Percentiles rank a stretch among this genome's conserved stretches.
Evolutionary conservation across 768 basidiomycete species (phyloP).

Genomic region (Favolaschia claudopus): DNA sequence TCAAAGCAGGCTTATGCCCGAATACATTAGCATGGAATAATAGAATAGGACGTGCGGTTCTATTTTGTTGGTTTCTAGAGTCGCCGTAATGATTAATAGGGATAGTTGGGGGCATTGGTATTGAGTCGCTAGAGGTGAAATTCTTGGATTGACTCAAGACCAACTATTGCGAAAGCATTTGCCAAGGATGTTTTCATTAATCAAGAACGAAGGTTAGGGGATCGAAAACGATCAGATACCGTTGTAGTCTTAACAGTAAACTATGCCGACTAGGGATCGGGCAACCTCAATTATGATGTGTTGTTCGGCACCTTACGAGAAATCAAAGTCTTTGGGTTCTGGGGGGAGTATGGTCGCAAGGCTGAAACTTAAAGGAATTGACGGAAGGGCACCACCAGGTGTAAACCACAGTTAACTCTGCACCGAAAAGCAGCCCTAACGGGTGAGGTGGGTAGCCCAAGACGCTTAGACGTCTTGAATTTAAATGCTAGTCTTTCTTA

Average conservation of each 20-base stretch:
- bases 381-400: slow-evolving; percentile 66
- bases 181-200: slow-evolving; percentile 87
- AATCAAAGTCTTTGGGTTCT: slow-evolving; percentile 92
- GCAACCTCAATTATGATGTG: slow-evolving; percentile 61
- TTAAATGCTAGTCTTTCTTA: background rate
- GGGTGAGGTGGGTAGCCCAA: background rate
- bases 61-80: slow-evolving; percentile 86
- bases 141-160: slow-evolving; percentile 86
- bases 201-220: slow-evolving; percentile 88
- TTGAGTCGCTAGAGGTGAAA: slow-evolving; percentile 86
- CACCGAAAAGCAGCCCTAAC: slow-evolving; percentile 7
- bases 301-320: slow-evolving; percentile 83
- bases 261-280: slow-evolving; percentile 14
- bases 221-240: slow-evolving; percentile 87
- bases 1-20: slow-evolving; percentile 80
- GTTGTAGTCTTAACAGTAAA: slow-evolving; percentile 83
- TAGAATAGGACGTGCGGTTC: slow-evolving; percentile 83
- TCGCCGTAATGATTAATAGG: slow-evolving; percentile 85
- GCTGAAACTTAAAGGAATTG: slow-evolving; percentile 71
- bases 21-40: slow-evolving; percentile 88
- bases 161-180: slow-evolving; percentile 85
- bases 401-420: slow-evolving; percentile 4
- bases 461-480: background rate
- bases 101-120: slow-evolving; percentile 86
- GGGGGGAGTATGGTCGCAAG: slow-evolving; percentile 79